Evolutionary conservation across 345 rosid genomes (phyloP), one percentile per base, ranked within the genome.

Genomic region (Eucalyptus microcorys): DNA sequence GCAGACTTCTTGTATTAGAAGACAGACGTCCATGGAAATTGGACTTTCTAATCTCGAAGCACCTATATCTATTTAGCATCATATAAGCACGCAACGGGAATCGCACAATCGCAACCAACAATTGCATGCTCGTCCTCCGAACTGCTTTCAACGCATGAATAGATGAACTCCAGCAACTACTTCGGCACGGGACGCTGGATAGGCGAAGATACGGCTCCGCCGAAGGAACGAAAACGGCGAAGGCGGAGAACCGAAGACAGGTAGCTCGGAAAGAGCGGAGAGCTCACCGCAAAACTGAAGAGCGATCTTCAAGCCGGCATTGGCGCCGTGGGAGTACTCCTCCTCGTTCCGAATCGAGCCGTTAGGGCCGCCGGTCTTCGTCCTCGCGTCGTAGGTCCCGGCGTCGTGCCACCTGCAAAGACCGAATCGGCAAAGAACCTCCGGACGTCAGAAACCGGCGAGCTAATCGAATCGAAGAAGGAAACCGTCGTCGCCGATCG

Each of bases 361-460:
- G 90, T 96, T 96, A 42, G 99, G 94, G 87, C 98, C 99, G 37
- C 98, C 99, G 3, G 99, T 97, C 91, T 95, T 97, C 80, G 97
- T 92, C 87, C 57, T 93, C 86, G 91, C 97, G 90, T 96, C 98
- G 86, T 95, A 96, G 8, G 99, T 96, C 87, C 99, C 99, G 10
- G 99, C 99, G 49, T 97, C 99, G 87, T 96, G 99, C 99, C 99
- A 97, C 85, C 99, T 97, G 90, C 91, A 92, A 92, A 48, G 49
- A 53, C 86, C 86, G 86, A 80, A 64, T 49, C 10, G 22, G 66
- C 68, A 0, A 12, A 19, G 87, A 64, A 79, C 49, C 64, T 50
- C 49, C 66, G 76, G 43, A 32, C 52, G 24, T 57, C 27, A 81
- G 87, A 55, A 49, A 68, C n/a, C 59, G 30, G 16, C 80, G 14